phyloP scores from a whole-genome alignment of 1,139 yeast species.

The Ogataea hybrid region DNA sequence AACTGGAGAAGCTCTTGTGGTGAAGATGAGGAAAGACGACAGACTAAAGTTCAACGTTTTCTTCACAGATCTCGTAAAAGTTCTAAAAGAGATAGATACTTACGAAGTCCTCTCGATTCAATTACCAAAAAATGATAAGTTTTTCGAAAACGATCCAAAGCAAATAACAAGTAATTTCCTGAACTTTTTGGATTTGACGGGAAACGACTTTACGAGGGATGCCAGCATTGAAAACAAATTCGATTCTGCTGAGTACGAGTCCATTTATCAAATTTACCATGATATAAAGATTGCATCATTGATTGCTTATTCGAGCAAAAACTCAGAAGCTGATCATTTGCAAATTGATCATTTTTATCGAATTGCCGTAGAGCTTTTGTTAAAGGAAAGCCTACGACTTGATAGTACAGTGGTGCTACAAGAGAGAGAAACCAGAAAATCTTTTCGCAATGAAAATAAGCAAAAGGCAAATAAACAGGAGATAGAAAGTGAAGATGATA shows the following conservation, averaged over 20 bases:
- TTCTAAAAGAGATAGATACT: slow-evolving; percentile 37
- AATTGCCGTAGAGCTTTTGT: slow-evolving; percentile 63
- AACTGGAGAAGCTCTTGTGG: no score
- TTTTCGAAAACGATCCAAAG: slow-evolving; percentile 44
- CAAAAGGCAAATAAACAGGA: no score
- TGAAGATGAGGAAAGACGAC: no score
- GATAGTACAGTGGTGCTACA: no score
- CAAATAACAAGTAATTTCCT: slow-evolving; percentile 44
- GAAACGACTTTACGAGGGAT: slow-evolving; percentile 27
- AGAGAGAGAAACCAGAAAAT: no score
- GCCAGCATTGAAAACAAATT: slow-evolving; percentile 34
- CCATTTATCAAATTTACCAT: slow-evolving; percentile 60
- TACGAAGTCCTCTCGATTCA: slow-evolving; percentile 37
- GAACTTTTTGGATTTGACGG: slow-evolving; percentile 33
- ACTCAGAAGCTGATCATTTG: slow-evolving; percentile 45
- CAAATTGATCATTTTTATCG: slow-evolving; percentile 68
- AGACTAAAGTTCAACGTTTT: no score
- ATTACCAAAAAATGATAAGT: slow-evolving; percentile 40
- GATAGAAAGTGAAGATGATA: no score
- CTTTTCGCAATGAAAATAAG: no score
- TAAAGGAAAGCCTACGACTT: no score
- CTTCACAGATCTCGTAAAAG: slow-evolving; percentile 33
- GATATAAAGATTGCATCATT: slow-evolving; percentile 70
- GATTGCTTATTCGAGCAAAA: slow-evolving; percentile 31
- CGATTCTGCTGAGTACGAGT: slow-evolving; percentile 37